These are phyloP conservation scores for Aspergillus asperescens DNA, from an alignment of 495 filamentous ascomycete genomes.

Conservation along the genomic window DNA sequence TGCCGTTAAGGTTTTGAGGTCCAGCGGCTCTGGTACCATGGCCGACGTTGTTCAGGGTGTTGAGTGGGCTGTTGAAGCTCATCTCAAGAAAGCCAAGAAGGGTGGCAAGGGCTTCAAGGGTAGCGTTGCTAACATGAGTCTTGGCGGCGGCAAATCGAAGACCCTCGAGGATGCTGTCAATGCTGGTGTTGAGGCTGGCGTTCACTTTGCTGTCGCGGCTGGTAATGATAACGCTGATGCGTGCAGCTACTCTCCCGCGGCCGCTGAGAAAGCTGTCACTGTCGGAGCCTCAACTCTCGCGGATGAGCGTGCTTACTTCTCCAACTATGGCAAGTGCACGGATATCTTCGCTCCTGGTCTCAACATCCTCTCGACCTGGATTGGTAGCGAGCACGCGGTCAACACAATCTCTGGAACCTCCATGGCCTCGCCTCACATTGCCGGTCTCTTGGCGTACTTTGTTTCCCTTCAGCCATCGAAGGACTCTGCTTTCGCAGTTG, in stretches of 20 bases:
- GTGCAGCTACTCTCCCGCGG: constrained; percentile 99
- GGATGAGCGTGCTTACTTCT: constrained; percentile 99
- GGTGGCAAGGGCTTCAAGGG: constrained; percentile 94
- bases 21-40: constrained; percentile 98
- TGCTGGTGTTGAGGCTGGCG: constrained; percentile 79
- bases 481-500: constrained; percentile 83
- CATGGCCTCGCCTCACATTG: constrained; percentile 97
- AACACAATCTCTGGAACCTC: constrained; percentile 99
- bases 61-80: constrained; percentile 82
- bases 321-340: constrained; percentile 99
- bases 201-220: constrained; percentile 97
- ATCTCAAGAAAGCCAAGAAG: constrained; percentile 72
- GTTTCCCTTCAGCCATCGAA: constrained; percentile 87
- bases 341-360: constrained; percentile 98
- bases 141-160: constrained; percentile 91
- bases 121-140: constrained; percentile 97
- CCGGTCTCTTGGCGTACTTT: constrained; percentile 94
- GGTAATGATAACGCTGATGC: constrained; percentile 98
- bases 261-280: constrained; percentile 87
- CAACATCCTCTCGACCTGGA: constrained; percentile 97
- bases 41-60: constrained; percentile 97
- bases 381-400: constrained; percentile 83
- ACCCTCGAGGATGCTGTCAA: constrained; percentile 91
- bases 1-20: constrained; percentile 96
- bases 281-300: constrained; percentile 90